Conservation (phyloP, 2,329 filamentous ascomycete species). For the Pyricularia sp. region DNA sequence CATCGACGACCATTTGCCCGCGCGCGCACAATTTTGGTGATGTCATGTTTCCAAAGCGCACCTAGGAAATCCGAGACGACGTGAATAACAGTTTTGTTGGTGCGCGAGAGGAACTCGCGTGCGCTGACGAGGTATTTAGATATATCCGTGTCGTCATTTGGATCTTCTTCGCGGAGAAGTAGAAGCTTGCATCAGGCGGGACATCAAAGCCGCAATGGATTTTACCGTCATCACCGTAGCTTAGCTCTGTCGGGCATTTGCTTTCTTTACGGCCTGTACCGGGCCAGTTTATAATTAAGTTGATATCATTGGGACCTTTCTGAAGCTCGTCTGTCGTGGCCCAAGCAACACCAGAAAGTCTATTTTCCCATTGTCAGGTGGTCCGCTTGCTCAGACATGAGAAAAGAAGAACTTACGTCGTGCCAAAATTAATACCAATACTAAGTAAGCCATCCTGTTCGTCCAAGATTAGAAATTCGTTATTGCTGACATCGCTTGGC, state of each 20-base stretch:
- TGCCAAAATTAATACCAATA: slow-evolving; percentile 3
- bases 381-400: neutral
- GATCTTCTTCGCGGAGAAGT: neutral
- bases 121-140: neutral
- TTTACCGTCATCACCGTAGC: neutral
- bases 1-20: slow-evolving; percentile 14
- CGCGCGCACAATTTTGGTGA: slow-evolving; percentile 15
- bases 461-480: neutral
- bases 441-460: neutral
- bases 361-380: neutral
- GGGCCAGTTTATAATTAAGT: neutral
- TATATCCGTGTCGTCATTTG: neutral
- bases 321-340: neutral
- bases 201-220: neutral
- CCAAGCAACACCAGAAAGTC: neutral
- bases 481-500: no score
- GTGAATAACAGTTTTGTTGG: slow-evolving; percentile 14
- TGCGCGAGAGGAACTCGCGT: neutral
- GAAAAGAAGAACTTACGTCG: neutral
- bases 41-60: slow-evolving; percentile 21
- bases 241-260: neutral
- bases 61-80: slow-evolving; percentile 22
- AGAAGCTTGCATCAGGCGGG: neutral
- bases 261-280: neutral
- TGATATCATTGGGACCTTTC: neutral